phyloP scores from a whole-genome alignment of 2,329 filamentous ascomycete genomes.

The Paraphoma sp. region DNA sequence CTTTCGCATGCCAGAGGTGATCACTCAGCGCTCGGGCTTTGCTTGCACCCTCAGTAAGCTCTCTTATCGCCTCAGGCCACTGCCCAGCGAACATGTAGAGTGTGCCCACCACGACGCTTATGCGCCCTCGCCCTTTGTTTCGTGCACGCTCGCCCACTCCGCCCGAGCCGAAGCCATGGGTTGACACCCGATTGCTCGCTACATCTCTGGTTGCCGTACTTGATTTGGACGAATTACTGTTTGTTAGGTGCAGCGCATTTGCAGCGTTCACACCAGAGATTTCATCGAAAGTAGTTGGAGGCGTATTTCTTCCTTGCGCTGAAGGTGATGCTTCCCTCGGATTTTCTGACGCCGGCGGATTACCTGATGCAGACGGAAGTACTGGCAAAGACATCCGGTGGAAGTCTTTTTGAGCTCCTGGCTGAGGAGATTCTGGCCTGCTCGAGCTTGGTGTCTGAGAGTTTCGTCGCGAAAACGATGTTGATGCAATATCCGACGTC shows the following conservation, averaged over 20 bases:
- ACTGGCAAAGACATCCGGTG: slow-evolving; percentile 84
- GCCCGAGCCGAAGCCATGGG: slow-evolving; percentile 68
- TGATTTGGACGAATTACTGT: slow-evolving; percentile 31
- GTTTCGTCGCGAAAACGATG: slow-evolving; percentile 36
- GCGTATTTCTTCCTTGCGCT: slow-evolving; percentile 38
- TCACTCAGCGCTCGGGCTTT: slow-evolving; percentile 82
- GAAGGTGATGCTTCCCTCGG: slow-evolving; percentile 34
- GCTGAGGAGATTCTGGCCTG: slow-evolving; percentile 40
- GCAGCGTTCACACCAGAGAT: slow-evolving; percentile 45
- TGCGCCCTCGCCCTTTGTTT: slow-evolving; percentile 79
- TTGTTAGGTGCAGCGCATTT: slow-evolving; percentile 50
- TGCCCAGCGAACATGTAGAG: slow-evolving; percentile 88
- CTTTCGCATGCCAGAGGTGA: slow-evolving; percentile 97
- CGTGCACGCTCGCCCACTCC: slow-evolving; percentile 79
- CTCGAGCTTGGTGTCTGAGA: slow-evolving; percentile 36
- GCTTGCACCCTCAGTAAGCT: slow-evolving; percentile 79
- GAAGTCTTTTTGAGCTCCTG: slow-evolving; percentile 63
- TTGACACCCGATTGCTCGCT: slow-evolving; percentile 67
- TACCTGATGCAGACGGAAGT: slow-evolving; percentile 51
- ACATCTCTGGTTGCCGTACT: slow-evolving; percentile 59
- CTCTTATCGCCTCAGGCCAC: slow-evolving; percentile 86
- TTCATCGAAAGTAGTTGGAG: slow-evolving; percentile 58
- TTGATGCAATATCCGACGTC: slow-evolving; percentile 27
- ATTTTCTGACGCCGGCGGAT: slow-evolving; percentile 31
- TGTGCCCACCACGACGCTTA: slow-evolving; percentile 80